Evolutionary conservation across 2,329 filamentous ascomycete genomes (phyloP).

Genomic region (Gnomoniopsis smithogilvyi): DNA sequence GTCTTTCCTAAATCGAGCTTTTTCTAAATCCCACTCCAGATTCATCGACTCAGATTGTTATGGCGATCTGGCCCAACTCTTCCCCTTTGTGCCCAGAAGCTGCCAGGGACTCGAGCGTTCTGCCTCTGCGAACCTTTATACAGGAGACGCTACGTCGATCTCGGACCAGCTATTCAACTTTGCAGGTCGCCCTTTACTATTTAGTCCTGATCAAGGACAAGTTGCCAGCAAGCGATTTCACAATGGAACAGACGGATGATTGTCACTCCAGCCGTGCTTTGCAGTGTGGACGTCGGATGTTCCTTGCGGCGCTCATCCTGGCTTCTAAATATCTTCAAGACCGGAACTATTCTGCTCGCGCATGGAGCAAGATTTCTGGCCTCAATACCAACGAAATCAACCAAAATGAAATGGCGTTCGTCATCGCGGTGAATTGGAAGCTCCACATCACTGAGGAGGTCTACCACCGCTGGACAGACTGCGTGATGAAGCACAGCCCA

Average conservation of each 20-base stretch:
- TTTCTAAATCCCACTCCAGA: constrained; percentile 53
- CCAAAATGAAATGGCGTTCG: constrained; percentile 90
- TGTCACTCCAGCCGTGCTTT: constrained; percentile 72
- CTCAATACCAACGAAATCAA: constrained; percentile 92
- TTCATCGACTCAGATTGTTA: constrained; percentile 94
- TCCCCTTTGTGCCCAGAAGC: constrained; percentile 75
- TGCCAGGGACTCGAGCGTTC: constrained; percentile 68
- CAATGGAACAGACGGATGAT: constrained; percentile 78
- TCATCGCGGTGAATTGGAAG: constrained; percentile 88
- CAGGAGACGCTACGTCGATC: constrained; percentile 95
- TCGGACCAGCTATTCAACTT: constrained; percentile 92
- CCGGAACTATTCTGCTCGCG: constrained; percentile 93
- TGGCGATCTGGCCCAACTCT: constrained; percentile 94
- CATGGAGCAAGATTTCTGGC: constrained; percentile 99
- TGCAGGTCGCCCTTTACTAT: constrained; percentile 96
- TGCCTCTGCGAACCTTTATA: constrained; percentile 92
- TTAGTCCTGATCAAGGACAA: constrained; percentile 89
- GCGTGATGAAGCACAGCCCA: constrained; percentile 82
- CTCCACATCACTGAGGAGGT: constrained; percentile 86
- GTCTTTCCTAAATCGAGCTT: background rate
- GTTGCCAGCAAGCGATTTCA: constrained; percentile 80
- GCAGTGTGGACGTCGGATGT: constrained; percentile 96
- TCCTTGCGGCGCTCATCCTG: constrained; percentile 88
- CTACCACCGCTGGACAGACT: constrained; percentile 91
- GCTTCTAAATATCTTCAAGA: constrained; percentile 98